A percentile compares a stretch with the other conserved stretches of the same genome.
Evolutionary conservation across 768 basidiomycete genomes (phyloP).

Genomic region (Mycena crocata): DNA sequence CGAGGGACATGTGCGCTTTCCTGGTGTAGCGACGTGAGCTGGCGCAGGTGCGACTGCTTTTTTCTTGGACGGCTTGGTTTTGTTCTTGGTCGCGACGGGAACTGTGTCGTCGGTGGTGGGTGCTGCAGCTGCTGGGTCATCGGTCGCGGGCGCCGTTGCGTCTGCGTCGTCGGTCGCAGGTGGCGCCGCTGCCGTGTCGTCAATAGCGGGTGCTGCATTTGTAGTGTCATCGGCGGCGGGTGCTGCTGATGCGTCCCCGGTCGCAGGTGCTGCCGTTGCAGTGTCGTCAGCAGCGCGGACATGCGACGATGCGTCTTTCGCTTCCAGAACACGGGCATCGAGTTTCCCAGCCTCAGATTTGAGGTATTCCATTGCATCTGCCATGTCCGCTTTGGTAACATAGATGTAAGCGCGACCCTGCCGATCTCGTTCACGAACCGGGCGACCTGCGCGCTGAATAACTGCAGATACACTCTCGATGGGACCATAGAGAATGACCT

Average conservation of each 20-base stretch:
- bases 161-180: no score
- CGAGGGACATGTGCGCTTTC: slow-evolving; percentile 4
- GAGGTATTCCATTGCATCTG: not conserved
- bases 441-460: slow-evolving; percentile 7
- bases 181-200: not conserved
- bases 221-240: no score
- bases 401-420: slow-evolving; percentile 2
- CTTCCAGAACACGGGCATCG: not conserved
- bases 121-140: no score
- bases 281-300: not conserved
- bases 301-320: slow-evolving; percentile 2
- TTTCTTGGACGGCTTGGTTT: not conserved
- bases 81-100: not conserved
- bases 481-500: not conserved
- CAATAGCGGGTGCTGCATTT: not conserved
- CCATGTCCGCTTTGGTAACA: slow-evolving; percentile 13
- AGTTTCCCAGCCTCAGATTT: not conserved
- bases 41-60: not conserved
- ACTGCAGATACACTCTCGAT: slow-evolving; percentile 1
- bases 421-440: slow-evolving; percentile 2
- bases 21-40: not conserved
- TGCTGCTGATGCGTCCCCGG: no score
- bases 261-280: no score
- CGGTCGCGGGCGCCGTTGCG: no score
- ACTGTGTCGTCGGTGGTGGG: no score